Conservation (phyloP, 306 rosid genomes). For the Vachellia collinsii region DNA sequence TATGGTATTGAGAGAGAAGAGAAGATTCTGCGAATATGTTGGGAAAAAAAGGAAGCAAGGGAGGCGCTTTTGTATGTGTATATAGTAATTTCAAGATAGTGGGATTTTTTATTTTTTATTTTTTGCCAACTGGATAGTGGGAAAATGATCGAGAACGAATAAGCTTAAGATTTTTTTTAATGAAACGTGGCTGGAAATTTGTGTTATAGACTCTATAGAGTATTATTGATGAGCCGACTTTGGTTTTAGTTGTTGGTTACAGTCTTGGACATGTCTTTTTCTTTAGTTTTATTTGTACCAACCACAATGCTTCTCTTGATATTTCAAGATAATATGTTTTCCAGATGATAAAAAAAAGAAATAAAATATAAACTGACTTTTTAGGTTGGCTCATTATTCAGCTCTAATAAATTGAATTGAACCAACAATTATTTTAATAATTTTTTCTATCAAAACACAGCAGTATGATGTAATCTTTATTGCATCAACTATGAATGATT, state of each 20-base stretch:
- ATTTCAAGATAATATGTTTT: not conserved
- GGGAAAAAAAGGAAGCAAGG: not conserved
- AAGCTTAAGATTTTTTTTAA: conserved; percentile 34
- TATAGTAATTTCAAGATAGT: not conserved
- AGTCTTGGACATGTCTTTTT: not conserved
- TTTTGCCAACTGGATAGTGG: too few species aligned
- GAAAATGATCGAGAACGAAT: not conserved
- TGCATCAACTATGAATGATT: not conserved
- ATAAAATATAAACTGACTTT: not conserved
- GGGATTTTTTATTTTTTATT: too few species aligned
- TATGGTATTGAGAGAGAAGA: conserved; percentile 7
- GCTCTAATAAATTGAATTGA: not conserved
- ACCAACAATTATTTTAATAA: not conserved
- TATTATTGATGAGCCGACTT: not conserved
- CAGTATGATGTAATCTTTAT: not conserved
- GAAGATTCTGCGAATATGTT: conserved; percentile 59
- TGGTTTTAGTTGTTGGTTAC: not conserved
- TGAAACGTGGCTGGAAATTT: not conserved
- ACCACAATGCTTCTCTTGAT: not conserved
- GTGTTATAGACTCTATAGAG: not conserved
- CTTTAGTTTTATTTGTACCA: not conserved
- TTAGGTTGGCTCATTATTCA: not conserved
- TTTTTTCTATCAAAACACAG: not conserved
- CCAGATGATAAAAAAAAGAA: not conserved
- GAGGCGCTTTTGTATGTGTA: not conserved